phyloP scores from a whole-genome alignment of 2,329 filamentous ascomycete genomes.

The Scopulariopsis brevicaulis region DNA sequence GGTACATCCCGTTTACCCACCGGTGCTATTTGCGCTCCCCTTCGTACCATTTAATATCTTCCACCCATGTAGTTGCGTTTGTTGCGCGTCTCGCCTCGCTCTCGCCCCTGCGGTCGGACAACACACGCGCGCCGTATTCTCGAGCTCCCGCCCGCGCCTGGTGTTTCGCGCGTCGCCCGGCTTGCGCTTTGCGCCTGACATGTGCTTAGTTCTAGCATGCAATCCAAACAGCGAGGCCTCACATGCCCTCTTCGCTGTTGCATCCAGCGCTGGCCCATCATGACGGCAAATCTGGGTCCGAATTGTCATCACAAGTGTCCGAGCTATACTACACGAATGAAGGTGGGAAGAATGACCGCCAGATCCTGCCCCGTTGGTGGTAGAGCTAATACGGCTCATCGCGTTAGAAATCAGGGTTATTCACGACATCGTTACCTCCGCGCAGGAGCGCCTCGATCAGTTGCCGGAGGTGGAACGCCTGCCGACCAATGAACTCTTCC shows the following conservation, averaged over 20 bases:
- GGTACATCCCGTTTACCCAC: too few relatives aligned
- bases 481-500: constrained; percentile 68
- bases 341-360: constrained; percentile 25
- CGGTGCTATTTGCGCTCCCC: too few relatives aligned
- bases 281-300: constrained; percentile 19
- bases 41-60: too few relatives aligned
- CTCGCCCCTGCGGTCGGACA: background rate
- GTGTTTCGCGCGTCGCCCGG: background rate
- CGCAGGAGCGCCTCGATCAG: constrained; percentile 49
- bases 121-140: background rate
- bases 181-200: background rate
- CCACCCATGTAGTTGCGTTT: too few relatives aligned
- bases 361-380: background rate
- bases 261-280: constrained; percentile 21
- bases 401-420: constrained; percentile 63
- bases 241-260: constrained; percentile 20
- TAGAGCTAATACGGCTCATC: background rate
- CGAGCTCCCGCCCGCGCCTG: background rate
- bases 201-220: constrained; percentile 18
- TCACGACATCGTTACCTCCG: constrained; percentile 63
- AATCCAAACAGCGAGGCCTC: constrained; percentile 16
- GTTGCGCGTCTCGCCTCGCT: too few relatives aligned
- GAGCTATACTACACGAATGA: constrained; percentile 48
- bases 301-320: constrained; percentile 11
- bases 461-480: constrained; percentile 50